Base-by-base conservation (phyloP, 768 basidiomycete species). In the Porphyrellus cyaneotinctus region DNA sequence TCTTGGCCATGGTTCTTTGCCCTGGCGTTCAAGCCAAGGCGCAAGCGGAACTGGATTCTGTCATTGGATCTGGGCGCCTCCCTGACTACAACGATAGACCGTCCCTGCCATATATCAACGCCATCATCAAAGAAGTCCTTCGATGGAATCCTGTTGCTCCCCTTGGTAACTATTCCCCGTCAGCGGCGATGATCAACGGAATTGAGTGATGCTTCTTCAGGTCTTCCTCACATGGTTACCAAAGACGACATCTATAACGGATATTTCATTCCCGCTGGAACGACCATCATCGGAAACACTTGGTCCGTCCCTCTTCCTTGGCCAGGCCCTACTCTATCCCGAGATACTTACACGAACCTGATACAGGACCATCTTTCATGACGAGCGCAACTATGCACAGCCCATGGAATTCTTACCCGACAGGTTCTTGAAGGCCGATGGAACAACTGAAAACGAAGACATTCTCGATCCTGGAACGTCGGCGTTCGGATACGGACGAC, bases 251-350 rank as follows among this genome's bases (percentile, higher is more conserved):
- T 46, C 32, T 70, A 69, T 39, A 42, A 64, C 20, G 68, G 64
- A 32, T 69, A 67, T 47, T 65, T 67, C 49, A 69, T 69, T 36
- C 68, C 68, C n/a, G 67, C 64, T 5, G 67, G 67, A 14, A 72
- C 83, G 1, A 78, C 75, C 10, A 75, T 85, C 17, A 76, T 82
- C 26, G 82, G 81, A 1, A 85, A 83, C 57, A 75, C 80, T 18
- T 85, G 83, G 83, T 76, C 15, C 55, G 62, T 31, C 31, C 2
- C n/a, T 9, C 1, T 52, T 39, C n/a, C 13, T 35, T 24, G 18
- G 26, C 12, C 22, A 46, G 41, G 18, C 32, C 12, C 12, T 31
- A 6, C 20, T 44, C 30, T 11, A 6, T 17, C 4, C 14, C 18
- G 35, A 24, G 39, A 51, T 49, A n/a, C 47, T 64, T 11, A 64